These are phyloP conservation scores for Pythium periplocum DNA, from an alignment of 352 stramenopile genomes.

Conservation along the genomic window DNA sequence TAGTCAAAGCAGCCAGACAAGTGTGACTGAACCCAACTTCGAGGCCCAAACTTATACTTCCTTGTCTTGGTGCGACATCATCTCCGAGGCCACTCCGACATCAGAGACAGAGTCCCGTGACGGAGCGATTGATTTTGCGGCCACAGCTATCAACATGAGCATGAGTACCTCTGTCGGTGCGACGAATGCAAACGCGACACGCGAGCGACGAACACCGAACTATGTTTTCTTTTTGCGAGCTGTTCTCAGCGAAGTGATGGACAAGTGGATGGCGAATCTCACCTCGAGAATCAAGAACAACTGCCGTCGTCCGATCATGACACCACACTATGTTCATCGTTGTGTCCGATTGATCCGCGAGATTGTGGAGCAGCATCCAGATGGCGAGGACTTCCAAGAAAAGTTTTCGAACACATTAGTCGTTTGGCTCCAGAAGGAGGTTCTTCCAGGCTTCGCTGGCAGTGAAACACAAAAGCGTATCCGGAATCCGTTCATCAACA, in stretches of 20 bases:
- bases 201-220: slow-evolving; percentile 71
- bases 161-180: slow-evolving; percentile 66
- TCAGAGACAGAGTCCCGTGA: slow-evolving; percentile 61
- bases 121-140: slow-evolving; percentile 64
- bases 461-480: slow-evolving; percentile 73
- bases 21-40: slow-evolving; percentile 29
- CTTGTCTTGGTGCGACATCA: slow-evolving; percentile 67
- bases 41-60: slow-evolving; percentile 49
- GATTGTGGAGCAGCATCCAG: slow-evolving; percentile 77
- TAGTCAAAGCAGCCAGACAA: slow-evolving; percentile 37
- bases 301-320: slow-evolving; percentile 72
- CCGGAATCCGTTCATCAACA: slow-evolving; percentile 78
- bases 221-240: slow-evolving; percentile 85
- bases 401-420: slow-evolving; percentile 83
- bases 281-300: slow-evolving; percentile 57
- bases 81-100: slow-evolving; percentile 43
- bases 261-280: slow-evolving; percentile 87
- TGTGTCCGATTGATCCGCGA: slow-evolving; percentile 82
- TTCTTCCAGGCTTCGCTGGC: slow-evolving; percentile 73
- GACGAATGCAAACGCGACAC: slow-evolving; percentile 71
- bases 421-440: slow-evolving; percentile 84
- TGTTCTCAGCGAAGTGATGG: slow-evolving; percentile 80
- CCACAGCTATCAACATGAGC: slow-evolving; percentile 74
- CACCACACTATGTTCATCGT: slow-evolving; percentile 78
- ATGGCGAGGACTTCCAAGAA: slow-evolving; percentile 79